These are phyloP conservation scores for Gnaphalium uliginosum DNA, from an alignment of 129 eudicot genomes.

Conservation along the genomic window DNA sequence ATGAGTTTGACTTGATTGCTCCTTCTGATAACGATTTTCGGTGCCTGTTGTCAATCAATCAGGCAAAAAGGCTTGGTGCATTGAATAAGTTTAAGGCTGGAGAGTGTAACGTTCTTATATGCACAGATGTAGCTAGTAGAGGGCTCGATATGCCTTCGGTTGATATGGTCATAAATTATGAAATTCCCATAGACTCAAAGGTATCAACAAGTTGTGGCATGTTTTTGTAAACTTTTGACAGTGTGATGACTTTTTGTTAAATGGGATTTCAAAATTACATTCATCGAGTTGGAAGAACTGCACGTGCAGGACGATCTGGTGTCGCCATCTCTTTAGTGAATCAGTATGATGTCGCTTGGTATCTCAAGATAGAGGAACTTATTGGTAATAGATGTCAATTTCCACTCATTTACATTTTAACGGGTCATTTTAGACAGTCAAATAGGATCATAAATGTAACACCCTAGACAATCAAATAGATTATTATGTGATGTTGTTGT, in stretches of 20 bases:
- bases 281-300: conserved; percentile 97
- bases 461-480: no score
- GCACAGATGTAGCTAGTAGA: conserved; percentile 93
- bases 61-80: conserved; percentile 82
- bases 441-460: no score
- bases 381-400: conserved; percentile 45
- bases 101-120: conserved; percentile 77
- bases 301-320: conserved; percentile 96
- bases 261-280: conserved; percentile 65
- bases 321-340: conserved; percentile 84
- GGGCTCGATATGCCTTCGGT: conserved; percentile 97
- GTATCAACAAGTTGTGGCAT: conserved; percentile 25
- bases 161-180: conserved; percentile 90
- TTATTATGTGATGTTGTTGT: no score
- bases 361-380: conserved; percentile 78
- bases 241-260: conserved; percentile 6
- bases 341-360: conserved; percentile 96
- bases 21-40: no score
- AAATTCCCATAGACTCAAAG: conserved; percentile 88
- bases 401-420: background rate
- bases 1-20: no score
- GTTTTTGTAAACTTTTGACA: background rate
- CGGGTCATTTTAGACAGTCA: no score
- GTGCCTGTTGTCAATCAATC: conserved; percentile 18
- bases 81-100: conserved; percentile 86